Evolutionary conservation across 106 monocot genomes (phyloP), one percentile per base, ranked within the genome.

Genomic region (Hemerocallis citrina): DNA sequence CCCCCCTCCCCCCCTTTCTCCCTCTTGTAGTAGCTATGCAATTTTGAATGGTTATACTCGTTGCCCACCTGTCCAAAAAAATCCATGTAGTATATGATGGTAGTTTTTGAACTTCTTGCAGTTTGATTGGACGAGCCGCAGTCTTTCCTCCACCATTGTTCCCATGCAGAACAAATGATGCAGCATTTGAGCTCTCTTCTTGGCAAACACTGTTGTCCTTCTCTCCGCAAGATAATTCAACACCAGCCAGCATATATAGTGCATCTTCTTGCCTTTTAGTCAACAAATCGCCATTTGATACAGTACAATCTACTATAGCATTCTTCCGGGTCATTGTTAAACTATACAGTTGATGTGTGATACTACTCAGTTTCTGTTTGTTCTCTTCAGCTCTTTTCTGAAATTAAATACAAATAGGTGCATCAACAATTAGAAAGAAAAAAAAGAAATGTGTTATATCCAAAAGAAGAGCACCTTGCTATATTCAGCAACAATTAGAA

Each of bases 51-150:
- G 39, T 8, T 35, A 8, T 13, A 47, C 33, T 29, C 23, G 28
- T 36, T 36, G 23, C 70, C 50, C 48, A 88, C 98, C 98, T 98
- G 66, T 98, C 98, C 64, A 98, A 62, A 61, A 98, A 98, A 36
- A 98, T 88, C 98, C 98, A 98, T 32, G 98, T 92, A 25, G 98
- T 92, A 70, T 92, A 98, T 55, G 92, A 82, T 64, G 98, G 98
- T 5, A 98, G 69, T 55, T 82, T 92, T 55, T 71, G 40, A 37
- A 88, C 79, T 73, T 77, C 87, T 20, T 74, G 67, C 22, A 98
- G 63, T 77, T 92, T 98, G 61, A 98, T 71, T 35, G 83, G 75
- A 25, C 84, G 68, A 62, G 72, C 75, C 29, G 68, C 63, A 78
- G 63, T 85, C 74, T 88, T 98, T 23, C 79, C 88, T 5, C 76